Percentiles rank a stretch among this genome's conserved stretches.
These are phyloP conservation scores for Ricinus communis DNA, from an alignment of 345 rosid genomes.

Conservation along the genomic window DNA sequence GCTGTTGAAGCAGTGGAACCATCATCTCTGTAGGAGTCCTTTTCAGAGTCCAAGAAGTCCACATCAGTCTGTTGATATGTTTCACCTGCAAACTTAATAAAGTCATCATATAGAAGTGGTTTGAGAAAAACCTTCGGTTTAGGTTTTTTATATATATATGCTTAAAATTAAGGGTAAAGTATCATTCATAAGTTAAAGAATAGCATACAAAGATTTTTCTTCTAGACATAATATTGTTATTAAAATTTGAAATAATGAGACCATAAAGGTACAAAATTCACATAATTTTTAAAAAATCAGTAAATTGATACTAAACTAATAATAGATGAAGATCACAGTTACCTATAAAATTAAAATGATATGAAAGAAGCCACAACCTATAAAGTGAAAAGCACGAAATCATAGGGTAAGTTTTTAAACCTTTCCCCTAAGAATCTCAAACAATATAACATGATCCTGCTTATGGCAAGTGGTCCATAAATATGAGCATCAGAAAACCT, in stretches of 20 bases:
- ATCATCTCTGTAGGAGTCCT: constrained; percentile 80
- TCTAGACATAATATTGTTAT: too few relatives aligned
- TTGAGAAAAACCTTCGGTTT: not conserved
- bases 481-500: not conserved
- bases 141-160: not conserved
- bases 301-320: not conserved
- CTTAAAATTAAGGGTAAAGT: too few relatives aligned
- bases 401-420: not conserved
- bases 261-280: too few relatives aligned
- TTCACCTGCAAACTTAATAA: constrained; percentile 56
- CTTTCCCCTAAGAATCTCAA: constrained; percentile 10
- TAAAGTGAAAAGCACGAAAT: not conserved
- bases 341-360: not conserved
- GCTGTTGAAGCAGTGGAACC: constrained; percentile 99
- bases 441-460: constrained; percentile 6
- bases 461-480: not conserved
- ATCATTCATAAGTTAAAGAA: too few relatives aligned
- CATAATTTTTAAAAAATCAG: too few relatives aligned
- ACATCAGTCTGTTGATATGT: constrained; percentile 84
- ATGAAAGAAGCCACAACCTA: not conserved
- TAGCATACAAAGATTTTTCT: too few relatives aligned
- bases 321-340: not conserved
- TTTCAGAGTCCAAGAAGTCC: constrained; percentile 81
- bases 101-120: not conserved
- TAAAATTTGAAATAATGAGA: too few relatives aligned